Base-by-base conservation (phyloP, 2,329 filamentous ascomycete species). In the Sporothrix humicola region DNA sequence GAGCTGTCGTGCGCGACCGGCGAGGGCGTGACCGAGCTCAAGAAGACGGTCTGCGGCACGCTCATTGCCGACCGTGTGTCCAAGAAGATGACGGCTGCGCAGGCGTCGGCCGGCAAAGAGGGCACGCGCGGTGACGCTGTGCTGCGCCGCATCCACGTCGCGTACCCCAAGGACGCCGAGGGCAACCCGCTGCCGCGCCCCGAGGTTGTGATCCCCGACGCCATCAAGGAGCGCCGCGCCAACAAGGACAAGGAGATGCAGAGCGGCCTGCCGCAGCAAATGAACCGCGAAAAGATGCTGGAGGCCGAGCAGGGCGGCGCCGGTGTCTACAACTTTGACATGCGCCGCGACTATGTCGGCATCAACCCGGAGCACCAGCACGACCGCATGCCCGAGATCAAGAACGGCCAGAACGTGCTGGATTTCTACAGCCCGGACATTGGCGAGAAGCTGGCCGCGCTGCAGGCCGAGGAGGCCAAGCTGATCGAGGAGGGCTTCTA, bases 381-480 rank as follows among this genome's bases (percentile, higher is more conserved):
- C 81, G 97, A 99, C 85, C 94, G 93, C 84, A 93, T 98, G 72
- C 96, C 96, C 46, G 96, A 99, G 83, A 87, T 98, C 68, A 92
- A 95, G 82, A 91, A 98, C 80, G 96, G 96, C 82, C 95, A 95
- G 88, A 99, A 99, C 82, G 93, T 99, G 73, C 96, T 95, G 84
- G 96, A 99, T 83, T 99, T 93, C 82, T 90, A 99, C 80, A 96
- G 98, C 79, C 95, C 95, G 0, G 97, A 99, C 73, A 99, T 99
- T 80, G 96, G 97, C 79, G 88, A 90, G 77, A 98, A 97, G 86
- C 89, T 99, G 69, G 91, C 92, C 70, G 94, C 94, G 73, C 87
- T 99, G 48, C 96, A 99, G 83, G 95, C 95, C 76, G 97, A 99
- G 81, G 96, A 99, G 82, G 95, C 97, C 84, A 92, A 92, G 79